phyloP scores from a whole-genome alignment of 495 filamentous ascomycete species.

The Usnea hakonensis region DNA sequence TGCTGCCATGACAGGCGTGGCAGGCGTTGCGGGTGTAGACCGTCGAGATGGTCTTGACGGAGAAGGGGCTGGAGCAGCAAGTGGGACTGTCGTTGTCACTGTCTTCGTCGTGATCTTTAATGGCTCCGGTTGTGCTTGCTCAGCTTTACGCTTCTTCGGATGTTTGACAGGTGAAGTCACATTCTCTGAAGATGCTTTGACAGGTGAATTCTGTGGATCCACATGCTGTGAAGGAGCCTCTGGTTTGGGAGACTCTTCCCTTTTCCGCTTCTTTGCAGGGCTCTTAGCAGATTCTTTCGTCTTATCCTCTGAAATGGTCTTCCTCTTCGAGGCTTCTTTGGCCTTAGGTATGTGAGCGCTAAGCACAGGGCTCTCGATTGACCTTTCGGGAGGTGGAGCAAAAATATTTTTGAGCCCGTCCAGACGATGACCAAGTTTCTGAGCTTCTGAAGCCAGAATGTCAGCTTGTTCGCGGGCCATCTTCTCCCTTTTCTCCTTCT shows the following conservation, averaged over 20 bases:
- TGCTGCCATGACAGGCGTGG: constrained; percentile 21
- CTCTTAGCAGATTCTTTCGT: constrained; percentile 23
- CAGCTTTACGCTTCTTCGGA: constrained; percentile 52
- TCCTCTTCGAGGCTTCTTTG: constrained; percentile 16
- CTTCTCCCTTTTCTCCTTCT: constrained; percentile 77
- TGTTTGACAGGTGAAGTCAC: constrained; percentile 15
- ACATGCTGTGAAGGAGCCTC: constrained; percentile 11
- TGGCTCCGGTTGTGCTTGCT: constrained; percentile 44
- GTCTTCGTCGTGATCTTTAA: constrained; percentile 18
- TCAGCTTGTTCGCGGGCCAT: constrained; percentile 57
- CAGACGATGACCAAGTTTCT: constrained; percentile 46
- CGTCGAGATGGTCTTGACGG: constrained; percentile 11
- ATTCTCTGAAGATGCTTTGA: neutral
- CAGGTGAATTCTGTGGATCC: neutral
- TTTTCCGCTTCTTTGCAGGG: constrained; percentile 22
- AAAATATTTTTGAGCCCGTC: constrained; percentile 44
- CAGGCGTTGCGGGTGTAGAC: constrained; percentile 16
- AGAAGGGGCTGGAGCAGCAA: constrained; percentile 28
- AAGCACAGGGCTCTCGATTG: constrained; percentile 6
- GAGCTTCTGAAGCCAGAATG: constrained; percentile 51
- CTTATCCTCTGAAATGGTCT: constrained; percentile 27
- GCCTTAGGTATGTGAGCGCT: constrained; percentile 8
- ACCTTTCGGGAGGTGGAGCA: constrained; percentile 14
- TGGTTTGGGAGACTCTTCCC: constrained; percentile 13
- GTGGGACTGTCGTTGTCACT: constrained; percentile 23